Evolutionary conservation across 495 filamentous ascomycete genomes (phyloP).

Genomic region (Elaphomyces granulatus): DNA sequence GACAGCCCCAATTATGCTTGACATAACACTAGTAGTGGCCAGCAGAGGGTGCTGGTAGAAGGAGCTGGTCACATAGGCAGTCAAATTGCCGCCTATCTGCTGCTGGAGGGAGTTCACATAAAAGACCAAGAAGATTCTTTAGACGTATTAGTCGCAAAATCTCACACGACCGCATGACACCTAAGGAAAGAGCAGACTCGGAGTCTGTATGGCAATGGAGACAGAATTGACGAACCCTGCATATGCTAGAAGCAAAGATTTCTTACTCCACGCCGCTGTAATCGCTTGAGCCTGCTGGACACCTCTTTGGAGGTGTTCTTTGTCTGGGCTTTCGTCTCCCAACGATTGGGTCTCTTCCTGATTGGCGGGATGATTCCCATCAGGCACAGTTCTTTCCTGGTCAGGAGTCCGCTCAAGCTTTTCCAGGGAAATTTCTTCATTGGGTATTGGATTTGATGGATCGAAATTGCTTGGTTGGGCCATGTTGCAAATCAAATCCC

Average conservation of each 20-base stretch:
- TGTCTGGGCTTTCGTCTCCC: not conserved
- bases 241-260: constrained; percentile 1
- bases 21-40: constrained; percentile 10
- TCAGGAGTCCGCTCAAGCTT: no score
- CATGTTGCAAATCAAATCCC: no score
- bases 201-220: constrained; percentile 1
- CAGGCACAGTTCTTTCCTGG: no score
- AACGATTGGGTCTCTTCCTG: not conserved
- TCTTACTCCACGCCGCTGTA: constrained; percentile 10
- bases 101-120: constrained; percentile 7
- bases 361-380: not conserved
- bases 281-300: constrained; percentile 32
- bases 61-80: constrained; percentile 12
- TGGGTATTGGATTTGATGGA: no score
- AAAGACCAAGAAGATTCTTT: constrained; percentile 6
- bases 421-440: no score
- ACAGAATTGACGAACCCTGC: not conserved
- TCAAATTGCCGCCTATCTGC: constrained; percentile 5
- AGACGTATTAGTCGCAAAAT: not conserved
- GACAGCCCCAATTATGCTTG: constrained; percentile 40
- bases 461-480: no score
- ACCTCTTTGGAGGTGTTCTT: constrained; percentile 23
- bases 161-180: constrained; percentile 8
- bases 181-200: constrained; percentile 9
- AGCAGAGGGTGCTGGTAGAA: constrained; percentile 13